Evolutionary conservation across 345 rosid species (phyloP).

Genomic region (Eucalyptus rudis): DNA sequence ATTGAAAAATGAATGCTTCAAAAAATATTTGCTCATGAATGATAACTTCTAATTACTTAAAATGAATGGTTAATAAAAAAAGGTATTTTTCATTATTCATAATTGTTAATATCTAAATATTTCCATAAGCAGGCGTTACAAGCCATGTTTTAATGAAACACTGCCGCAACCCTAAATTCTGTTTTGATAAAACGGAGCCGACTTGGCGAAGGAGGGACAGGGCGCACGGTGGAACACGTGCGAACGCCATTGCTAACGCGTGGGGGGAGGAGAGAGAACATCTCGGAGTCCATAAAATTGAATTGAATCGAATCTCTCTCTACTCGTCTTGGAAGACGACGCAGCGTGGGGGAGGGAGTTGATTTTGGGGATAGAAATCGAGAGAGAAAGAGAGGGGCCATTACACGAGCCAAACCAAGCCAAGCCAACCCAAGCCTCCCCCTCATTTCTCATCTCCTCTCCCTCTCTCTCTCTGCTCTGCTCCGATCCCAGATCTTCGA

Average conservation of each 20-base stretch:
- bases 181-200: no score
- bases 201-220: neutral
- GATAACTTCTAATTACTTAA: no score
- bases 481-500: neutral
- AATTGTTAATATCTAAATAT: no score
- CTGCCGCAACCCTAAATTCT: no score
- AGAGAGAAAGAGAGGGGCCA: neutral
- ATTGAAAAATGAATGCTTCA: accelerated
- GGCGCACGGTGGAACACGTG: neutral
- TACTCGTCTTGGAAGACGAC: neutral
- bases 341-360: neutral
- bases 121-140: no score
- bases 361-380: neutral
- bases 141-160: no score
- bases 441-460: neutral
- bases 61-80: no score
- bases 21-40: no score
- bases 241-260: neutral
- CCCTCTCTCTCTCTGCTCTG: neutral
- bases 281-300: neutral
- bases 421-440: neutral
- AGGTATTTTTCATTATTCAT: no score
- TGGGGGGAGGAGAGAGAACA: neutral
- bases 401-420: neutral
- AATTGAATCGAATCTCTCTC: neutral